phyloP scores from a whole-genome alignment of 441 rosid genomes.

The Hura crepitans region DNA sequence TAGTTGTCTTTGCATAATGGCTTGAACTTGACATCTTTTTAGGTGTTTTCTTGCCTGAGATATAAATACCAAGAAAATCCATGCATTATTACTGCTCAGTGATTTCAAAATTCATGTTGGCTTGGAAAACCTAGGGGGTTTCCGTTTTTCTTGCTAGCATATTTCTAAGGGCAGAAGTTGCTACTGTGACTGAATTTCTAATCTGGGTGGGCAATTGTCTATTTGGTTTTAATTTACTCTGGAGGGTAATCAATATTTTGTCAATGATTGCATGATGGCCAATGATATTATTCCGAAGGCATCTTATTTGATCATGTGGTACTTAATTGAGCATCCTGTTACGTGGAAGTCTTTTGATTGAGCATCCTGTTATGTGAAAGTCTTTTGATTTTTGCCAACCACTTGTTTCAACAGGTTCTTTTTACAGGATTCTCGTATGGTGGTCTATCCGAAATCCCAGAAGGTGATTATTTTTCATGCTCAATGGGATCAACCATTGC shows the following conservation, averaged over 20 bases:
- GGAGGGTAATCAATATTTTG: background rate
- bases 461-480: constrained; percentile 78
- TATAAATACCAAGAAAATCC: background rate
- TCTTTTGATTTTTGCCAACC: constrained; percentile 22
- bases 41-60: background rate
- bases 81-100: background rate
- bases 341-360: constrained; percentile 22
- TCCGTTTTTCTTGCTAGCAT: background rate
- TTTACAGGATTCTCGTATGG: constrained; percentile 95
- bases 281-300: background rate
- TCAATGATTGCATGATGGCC: background rate
- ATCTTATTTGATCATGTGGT: constrained; percentile 12
- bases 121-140: background rate
- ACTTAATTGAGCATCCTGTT: background rate
- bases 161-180: too few species aligned
- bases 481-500: constrained; percentile 97
- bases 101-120: background rate
- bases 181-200: too few species aligned
- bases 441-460: constrained; percentile 88
- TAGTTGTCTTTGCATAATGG: too few species aligned
- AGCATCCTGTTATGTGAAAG: constrained; percentile 7
- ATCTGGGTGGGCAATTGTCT: too few species aligned
- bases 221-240: background rate
- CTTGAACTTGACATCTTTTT: background rate
- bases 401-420: constrained; percentile 61